Evolutionary conservation across 2,329 filamentous ascomycete species (phyloP), one percentile per base, ranked within the genome.

Genomic region (Bipolaris gigantea): DNA sequence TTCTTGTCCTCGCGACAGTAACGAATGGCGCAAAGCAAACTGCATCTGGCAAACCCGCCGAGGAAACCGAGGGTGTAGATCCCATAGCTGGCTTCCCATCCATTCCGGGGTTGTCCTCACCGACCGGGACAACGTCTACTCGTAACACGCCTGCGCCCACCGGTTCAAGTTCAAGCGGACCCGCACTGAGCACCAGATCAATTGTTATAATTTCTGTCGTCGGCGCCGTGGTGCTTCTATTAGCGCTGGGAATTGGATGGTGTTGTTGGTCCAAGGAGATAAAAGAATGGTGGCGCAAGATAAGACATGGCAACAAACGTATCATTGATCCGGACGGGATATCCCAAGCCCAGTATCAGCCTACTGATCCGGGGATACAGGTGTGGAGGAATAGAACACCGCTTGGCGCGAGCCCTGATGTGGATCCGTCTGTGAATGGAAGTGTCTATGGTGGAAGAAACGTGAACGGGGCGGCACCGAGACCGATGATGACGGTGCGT

Each of bases 1-100:
- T 57, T 19, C 45, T 56, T 25, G 6, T 55, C 19, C 54, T 59
- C 15, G 43, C 8, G 3, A 48, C 34, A 18, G 25, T 34, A 21
- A 50, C 56, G 13, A 38, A 45, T 15, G 35, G 34, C 21, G 48
- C 21, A 27, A 33, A 18, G 11, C 21, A 38, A 19, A 42, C 34
- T 7, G 30, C 23, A 30, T 15, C 16, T 19, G 16, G 33, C 2
- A n/a, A 43, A 4, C 18, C 48, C 8, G 38, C 33, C n/a, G 33
- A 32, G 10, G 25, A 27, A 18, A 33, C 23, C 42, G 48, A 18
- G 4, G 4, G 11, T 13, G 7, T 27, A n/a, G 15, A 39, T 10
- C n/a, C 45, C 18, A 11, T 38, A n/a, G n/a, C 36, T 2, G 27
- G 27, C 9, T 13, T 48, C 19, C 16, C 25, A 6, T 32, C 25